These are phyloP conservation scores for Penicillium brevicompactum DNA, from an alignment of 2,329 filamentous ascomycete genomes.

Conservation along the genomic window DNA sequence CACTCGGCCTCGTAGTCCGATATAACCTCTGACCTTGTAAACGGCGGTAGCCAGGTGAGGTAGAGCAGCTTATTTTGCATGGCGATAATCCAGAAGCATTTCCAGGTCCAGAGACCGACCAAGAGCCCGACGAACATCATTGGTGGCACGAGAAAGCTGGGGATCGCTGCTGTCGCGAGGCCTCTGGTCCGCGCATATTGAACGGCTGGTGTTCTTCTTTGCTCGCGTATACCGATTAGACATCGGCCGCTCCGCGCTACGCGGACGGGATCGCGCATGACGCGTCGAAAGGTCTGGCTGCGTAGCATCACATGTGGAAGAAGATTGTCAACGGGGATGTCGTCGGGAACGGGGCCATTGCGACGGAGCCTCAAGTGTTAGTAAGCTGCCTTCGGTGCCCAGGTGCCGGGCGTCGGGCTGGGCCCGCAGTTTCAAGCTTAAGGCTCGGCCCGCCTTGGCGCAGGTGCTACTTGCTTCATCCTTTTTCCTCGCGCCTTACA, in stretches of 20 bases:
- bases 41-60: slow-evolving; percentile 74
- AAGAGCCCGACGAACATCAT: slow-evolving; percentile 67
- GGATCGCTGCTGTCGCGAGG: slow-evolving; percentile 34
- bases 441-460: too few species aligned
- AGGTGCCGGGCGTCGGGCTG: too few species aligned
- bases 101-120: slow-evolving; percentile 63
- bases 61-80: slow-evolving; percentile 84
- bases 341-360: not conserved
- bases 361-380: not conserved
- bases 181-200: not conserved
- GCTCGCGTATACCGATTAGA: too few species aligned
- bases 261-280: not conserved
- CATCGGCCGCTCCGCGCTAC: not conserved
- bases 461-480: too few species aligned
- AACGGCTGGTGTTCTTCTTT: not conserved
- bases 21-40: slow-evolving; percentile 68
- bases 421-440: too few species aligned
- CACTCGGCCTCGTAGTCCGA: slow-evolving; percentile 63
- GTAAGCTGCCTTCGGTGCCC: not conserved
- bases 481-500: too few species aligned
- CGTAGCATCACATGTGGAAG: slow-evolving; percentile 6
- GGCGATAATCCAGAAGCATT: slow-evolving; percentile 72
- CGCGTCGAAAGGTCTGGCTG: not conserved
- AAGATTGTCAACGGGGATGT: too few species aligned
- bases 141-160: slow-evolving; percentile 63